Percentiles rank a stretch among this genome's conserved stretches.
Evolutionary conservation across 768 basidiomycete genomes (phyloP).

Genomic region (Collybia nuda): DNA sequence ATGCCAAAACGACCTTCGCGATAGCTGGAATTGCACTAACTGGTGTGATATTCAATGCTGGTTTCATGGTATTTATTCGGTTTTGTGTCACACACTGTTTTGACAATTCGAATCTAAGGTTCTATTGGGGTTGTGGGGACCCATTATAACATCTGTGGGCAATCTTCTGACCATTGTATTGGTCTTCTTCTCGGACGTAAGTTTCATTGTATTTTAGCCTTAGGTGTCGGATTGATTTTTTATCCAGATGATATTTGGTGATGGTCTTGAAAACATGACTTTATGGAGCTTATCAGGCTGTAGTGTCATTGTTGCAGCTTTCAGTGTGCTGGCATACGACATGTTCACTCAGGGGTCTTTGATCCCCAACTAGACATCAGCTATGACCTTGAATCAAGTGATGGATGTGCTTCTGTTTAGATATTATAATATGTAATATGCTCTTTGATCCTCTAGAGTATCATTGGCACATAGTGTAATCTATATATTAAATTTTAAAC

Average conservation of each 20-base stretch:
- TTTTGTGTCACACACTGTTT: conserved; percentile 6
- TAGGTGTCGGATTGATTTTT: background rate
- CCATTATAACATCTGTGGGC: conserved; percentile 84
- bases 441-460: no score
- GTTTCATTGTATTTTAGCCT: conserved; percentile 11
- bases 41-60: conserved; percentile 82
- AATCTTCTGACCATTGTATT: conserved; percentile 94
- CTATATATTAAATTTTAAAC: background rate
- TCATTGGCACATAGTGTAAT: background rate
- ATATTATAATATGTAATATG: no score
- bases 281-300: conserved; percentile 76
- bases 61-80: conserved; percentile 66
- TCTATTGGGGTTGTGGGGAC: conserved; percentile 84
- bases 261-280: conserved; percentile 59
- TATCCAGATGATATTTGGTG: conserved; percentile 56
- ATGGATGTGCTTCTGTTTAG: no score
- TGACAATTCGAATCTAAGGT: conserved; percentile 40
- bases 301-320: conserved; percentile 78
- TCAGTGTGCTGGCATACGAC: conserved; percentile 76
- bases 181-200: conserved; percentile 75
- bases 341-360: conserved; percentile 43
- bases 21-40: conserved; percentile 69
- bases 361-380: background rate
- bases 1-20: conserved; percentile 39
- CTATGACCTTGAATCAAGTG: no score